phyloP scores from a whole-genome alignment of 2,329 filamentous ascomycete species.

The Neonectria faginata region DNA sequence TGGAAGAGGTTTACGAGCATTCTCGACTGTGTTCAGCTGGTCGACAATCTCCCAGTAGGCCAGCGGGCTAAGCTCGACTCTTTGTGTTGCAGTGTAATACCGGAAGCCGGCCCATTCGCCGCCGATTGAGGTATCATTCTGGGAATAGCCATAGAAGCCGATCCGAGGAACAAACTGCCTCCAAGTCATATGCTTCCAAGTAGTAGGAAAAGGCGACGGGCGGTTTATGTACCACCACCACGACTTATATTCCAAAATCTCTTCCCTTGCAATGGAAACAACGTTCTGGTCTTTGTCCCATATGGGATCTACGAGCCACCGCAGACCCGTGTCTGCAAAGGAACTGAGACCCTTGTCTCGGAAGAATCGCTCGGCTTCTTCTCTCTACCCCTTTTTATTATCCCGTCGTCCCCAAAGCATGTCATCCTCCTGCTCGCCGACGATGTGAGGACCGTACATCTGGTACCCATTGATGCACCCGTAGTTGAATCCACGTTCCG shows the following conservation, averaged over 20 bases:
- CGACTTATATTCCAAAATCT: too few relatives aligned
- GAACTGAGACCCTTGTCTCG: not conserved
- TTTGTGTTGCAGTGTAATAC: conserved; percentile 16
- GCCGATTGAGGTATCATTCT: not conserved
- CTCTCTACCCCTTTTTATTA: not conserved
- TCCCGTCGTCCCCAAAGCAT: not conserved
- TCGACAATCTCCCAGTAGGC: conserved; percentile 21
- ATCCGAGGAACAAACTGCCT: not conserved
- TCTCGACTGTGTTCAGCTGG: conserved; percentile 1
- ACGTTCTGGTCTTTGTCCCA: too few relatives aligned
- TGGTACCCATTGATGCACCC: not conserved
- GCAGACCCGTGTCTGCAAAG: not conserved
- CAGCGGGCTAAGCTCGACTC: conserved; percentile 28
- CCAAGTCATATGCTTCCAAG: too few relatives aligned
- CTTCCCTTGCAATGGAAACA: too few relatives aligned
- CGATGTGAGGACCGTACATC: not conserved
- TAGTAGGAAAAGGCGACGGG: too few relatives aligned
- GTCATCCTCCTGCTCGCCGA: not conserved
- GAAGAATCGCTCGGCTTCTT: not conserved
- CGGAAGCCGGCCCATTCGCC: conserved; percentile 37
- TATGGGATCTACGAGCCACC: too few relatives aligned
- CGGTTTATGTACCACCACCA: too few relatives aligned
- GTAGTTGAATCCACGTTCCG: not conserved
- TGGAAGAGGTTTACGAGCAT: not conserved
- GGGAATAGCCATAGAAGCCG: conserved; percentile 11